Base-by-base conservation (phyloP, 1,284 basidiomycete genomes). In the Spongispora temasekensis region DNA sequence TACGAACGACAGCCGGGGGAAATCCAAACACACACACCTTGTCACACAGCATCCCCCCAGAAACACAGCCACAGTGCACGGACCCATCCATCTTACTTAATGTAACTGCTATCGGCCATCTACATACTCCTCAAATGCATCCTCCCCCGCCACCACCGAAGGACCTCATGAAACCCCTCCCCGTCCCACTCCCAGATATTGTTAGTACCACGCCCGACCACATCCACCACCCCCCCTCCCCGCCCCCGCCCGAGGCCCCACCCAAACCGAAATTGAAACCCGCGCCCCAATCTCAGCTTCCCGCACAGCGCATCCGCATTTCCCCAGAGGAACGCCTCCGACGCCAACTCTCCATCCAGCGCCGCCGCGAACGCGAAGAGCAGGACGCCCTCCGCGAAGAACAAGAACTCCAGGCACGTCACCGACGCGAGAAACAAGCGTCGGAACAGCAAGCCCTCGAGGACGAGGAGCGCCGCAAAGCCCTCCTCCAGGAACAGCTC, bases 401-500 rank as follows among this genome's bases (percentile, higher is more conserved):
- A 64, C 78, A 72, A 15, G 76, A 79, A 64, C 78, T 80, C 44
- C 83, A 86, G 67, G 76, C 75, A 0, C 78, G 76, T 10, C 71
- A 78, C 15, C 82, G 76, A 65, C 71, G 72, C 31, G 76, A 82
- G 68, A 86, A 84, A 64, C 79, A 81, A 64, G 80, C 78, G 51
- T 62, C 79, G 7, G 66, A 78, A 61, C 75, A 74, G 50, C 76
- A 79, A 61, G 81, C 82, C 30, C 76, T 73, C 62, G 82, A 84
- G 63, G 84, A 84, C 35, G 86, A 87, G 65, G 76, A 66, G 5
- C 71, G 68, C 59, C 77, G 85, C 48, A 79, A 76, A 58, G 75
- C 65, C 4, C 64, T 74, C 46, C 71, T 88, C 28, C 82, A 85
- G 64, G 75, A 79, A 57, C 82, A 89, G 67, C 73, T 88, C 48